Percentiles rank a stretch among this genome's conserved stretches.
Evolutionary conservation across 2,329 filamentous ascomycete species (phyloP).

Genomic region (Talaromyces sp.): DNA sequence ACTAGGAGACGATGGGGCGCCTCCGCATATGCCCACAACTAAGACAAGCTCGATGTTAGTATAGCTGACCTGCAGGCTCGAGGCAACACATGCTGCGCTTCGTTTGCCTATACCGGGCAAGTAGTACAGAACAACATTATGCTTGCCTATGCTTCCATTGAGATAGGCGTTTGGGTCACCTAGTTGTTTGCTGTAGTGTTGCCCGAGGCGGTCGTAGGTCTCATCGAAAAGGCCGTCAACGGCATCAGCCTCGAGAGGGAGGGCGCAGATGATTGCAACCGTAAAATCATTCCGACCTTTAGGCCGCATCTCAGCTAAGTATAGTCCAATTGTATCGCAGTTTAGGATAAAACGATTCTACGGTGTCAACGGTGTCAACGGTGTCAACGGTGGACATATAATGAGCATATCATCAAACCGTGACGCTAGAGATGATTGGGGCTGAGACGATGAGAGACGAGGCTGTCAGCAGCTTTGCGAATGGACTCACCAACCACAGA

Average conservation of each 20-base stretch:
- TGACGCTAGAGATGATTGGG: background rate
- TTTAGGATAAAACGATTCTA: background rate
- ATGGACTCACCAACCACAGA: background rate
- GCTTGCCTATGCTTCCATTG: background rate
- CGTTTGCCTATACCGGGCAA: background rate
- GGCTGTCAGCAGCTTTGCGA: background rate
- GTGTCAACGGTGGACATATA: background rate
- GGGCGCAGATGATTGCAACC: background rate
- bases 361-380: background rate
- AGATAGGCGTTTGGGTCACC: background rate
- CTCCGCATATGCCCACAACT: constrained; percentile 9
- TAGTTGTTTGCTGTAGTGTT: background rate
- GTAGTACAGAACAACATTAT: background rate
- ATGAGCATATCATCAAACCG: background rate
- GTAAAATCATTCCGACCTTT: background rate
- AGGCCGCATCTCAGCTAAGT: background rate
- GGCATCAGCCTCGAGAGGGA: constrained; percentile 11
- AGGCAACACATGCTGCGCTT: background rate
- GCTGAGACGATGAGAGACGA: background rate
- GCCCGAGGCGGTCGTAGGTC: background rate
- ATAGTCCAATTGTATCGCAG: background rate
- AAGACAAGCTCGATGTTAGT: background rate
- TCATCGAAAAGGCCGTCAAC: constrained; percentile 1
- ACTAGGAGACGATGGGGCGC: background rate
- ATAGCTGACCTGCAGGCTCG: background rate